phyloP scores from a whole-genome alignment of 192 early-diverging fungal species.

The Rhizoclosmatium globosum region DNA sequence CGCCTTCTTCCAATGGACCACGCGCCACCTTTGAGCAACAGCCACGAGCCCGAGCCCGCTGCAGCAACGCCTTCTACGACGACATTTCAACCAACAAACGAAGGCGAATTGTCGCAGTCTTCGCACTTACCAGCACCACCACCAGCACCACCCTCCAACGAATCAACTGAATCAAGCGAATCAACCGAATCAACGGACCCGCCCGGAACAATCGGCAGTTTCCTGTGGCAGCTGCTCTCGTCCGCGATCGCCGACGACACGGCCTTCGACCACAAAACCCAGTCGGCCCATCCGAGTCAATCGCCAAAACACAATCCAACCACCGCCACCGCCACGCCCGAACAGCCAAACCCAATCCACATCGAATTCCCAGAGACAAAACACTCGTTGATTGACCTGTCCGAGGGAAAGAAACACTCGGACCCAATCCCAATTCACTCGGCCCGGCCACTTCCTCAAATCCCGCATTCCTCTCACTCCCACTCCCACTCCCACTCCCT shows the following conservation, averaged over 20 bases:
- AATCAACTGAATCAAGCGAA: too few species aligned
- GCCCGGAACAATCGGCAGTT: neutral
- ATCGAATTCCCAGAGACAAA: conserved; percentile 24
- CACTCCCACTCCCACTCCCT: neutral
- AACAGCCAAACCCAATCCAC: conserved; percentile 20
- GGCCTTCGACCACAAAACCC: neutral
- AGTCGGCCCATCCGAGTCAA: neutral
- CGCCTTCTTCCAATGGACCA: too few species aligned
- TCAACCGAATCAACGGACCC: too few species aligned
- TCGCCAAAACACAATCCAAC: neutral
- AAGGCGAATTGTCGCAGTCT: too few species aligned
- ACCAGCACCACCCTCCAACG: too few species aligned
- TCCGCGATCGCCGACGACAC: conserved; percentile 12
- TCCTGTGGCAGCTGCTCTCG: conserved; percentile 19
- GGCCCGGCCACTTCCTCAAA: neutral
- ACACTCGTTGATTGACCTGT: conserved; percentile 32
- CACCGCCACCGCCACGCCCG: neutral
- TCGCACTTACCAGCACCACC: too few species aligned
- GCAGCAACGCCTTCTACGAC: too few species aligned
- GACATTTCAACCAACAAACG: too few species aligned
- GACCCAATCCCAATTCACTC: neutral
- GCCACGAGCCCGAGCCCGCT: too few species aligned
- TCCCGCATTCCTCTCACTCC: too few species aligned
- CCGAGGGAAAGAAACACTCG: neutral
- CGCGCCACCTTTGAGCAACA: too few species aligned